Base-by-base conservation (phyloP, 1,284 basidiomycete genomes). In the Puccinia polysora region DNA sequence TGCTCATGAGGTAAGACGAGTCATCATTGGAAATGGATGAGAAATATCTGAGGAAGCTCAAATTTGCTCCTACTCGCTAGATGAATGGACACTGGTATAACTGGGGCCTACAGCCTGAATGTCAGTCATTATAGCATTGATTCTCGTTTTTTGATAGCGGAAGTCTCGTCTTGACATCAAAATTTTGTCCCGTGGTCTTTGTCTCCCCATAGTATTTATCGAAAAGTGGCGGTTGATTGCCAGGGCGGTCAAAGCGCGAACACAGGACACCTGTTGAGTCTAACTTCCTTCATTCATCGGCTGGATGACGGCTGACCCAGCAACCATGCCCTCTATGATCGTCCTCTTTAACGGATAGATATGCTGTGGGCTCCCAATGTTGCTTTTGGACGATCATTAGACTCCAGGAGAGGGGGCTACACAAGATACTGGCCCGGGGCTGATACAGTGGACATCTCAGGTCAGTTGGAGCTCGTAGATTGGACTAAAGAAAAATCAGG, bases 11-110 rank as follows among this genome's bases (percentile, higher is more conserved):
- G 69, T 72, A 55, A 47, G 52, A 32, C 2, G 18, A 62, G 28
- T 30, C 45, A 6, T 7, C 20, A 14, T 10, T 45, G 32, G 8
- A 53, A 65, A 36, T 15, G 2, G 23, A 65, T 50, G 6, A 15
- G 2, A 14, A 6, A 49, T 28, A 23, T 25, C 43, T 12, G n/a
- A 1, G 23, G 18, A 30, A 32, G n/a, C 47, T 32, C 14, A 32
- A n/a, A n/a, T 18, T 28, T 40, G 28, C 28, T 5, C 14, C 20
- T 52, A 28, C 10, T 60, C 4, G 10, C 8, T 53, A 72, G 69
- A 72, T 72, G 69, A 72, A 72, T 23, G 69, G 69, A 36, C 60
- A 63, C 38, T 72, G 69, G 69, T 72, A 72, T 45, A 25, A 18
- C 20, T 72, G 69, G 69, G 69, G 69, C 18, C 40, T 30, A 20